phyloP scores from a whole-genome alignment of 805 yeast species.

The Wickerhamiella domercqiae region DNA sequence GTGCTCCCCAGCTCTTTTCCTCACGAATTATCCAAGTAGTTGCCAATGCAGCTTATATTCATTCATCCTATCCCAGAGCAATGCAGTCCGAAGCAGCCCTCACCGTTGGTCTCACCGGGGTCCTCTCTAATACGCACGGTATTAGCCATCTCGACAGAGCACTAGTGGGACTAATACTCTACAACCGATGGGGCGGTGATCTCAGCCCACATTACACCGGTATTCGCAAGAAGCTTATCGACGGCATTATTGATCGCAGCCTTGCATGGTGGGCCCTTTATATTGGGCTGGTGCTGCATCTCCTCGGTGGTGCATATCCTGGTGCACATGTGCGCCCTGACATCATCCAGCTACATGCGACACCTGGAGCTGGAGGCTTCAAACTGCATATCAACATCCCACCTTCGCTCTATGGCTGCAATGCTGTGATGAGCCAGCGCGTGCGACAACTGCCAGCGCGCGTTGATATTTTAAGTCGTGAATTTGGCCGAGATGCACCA shows the following conservation, averaged over 20 bases:
- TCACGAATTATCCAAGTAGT: constrained; percentile 53
- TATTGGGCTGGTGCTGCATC: constrained; percentile 59
- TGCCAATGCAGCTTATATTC: constrained; percentile 61
- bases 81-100: constrained; percentile 61
- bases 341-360: constrained; percentile 13
- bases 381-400: constrained; percentile 15
- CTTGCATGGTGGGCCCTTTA: constrained; percentile 58
- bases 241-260: constrained; percentile 18
- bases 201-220: constrained; percentile 21
- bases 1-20: constrained; percentile 43
- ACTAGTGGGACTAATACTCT: constrained; percentile 53
- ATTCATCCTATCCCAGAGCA: constrained; percentile 63
- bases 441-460: constrained; percentile 4
- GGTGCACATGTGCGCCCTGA: constrained; percentile 59
- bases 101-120: constrained; percentile 58
- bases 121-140: constrained; percentile 63
- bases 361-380: constrained; percentile 13
- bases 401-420: constrained; percentile 12
- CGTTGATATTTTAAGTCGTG: constrained; percentile 1
- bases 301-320: constrained; percentile 67
- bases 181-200: constrained; percentile 76
- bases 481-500: constrained; percentile 1
- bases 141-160: constrained; percentile 58
- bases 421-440: constrained; percentile 11
- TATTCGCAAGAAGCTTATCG: constrained; percentile 5